These are phyloP conservation scores for Platismatia glauca DNA, from an alignment of 495 filamentous ascomycete species.

Conservation along the genomic window DNA sequence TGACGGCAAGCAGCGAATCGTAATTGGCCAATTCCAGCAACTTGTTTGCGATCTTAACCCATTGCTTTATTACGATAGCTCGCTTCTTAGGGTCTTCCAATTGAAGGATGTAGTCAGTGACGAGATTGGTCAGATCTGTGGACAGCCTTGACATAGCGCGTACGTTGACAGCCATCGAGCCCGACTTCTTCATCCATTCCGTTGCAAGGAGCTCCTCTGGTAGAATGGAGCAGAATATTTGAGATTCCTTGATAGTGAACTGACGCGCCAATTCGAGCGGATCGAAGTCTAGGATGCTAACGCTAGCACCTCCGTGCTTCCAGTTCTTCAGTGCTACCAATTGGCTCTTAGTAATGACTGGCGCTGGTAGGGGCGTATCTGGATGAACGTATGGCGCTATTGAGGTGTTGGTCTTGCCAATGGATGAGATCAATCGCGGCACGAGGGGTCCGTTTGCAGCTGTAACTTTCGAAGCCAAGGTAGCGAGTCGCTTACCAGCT, in stretches of 20 bases:
- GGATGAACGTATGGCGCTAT: slow-evolving; percentile 57
- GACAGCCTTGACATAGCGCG: slow-evolving; percentile 89
- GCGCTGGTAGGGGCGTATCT: slow-evolving; percentile 60
- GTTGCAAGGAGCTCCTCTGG: slow-evolving; percentile 90
- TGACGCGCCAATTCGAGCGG: slow-evolving; percentile 87
- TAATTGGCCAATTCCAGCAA: slow-evolving; percentile 92
- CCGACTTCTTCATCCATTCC: slow-evolving; percentile 84
- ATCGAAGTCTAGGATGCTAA: slow-evolving; percentile 87
- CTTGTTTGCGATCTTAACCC: slow-evolving; percentile 89
- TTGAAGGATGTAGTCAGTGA: slow-evolving; percentile 89
- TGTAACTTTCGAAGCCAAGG: slow-evolving; percentile 75
- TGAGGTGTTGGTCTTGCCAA: slow-evolving; percentile 76
- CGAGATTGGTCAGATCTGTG: slow-evolving; percentile 83
- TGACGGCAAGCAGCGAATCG: slow-evolving; percentile 92
- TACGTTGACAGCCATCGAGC: slow-evolving; percentile 77
- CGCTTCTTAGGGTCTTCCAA: slow-evolving; percentile 84
- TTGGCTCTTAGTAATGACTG: slow-evolving; percentile 68
- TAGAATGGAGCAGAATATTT: slow-evolving; percentile 84
- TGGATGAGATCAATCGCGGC: slow-evolving; percentile 78
- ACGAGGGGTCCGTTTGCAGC: slow-evolving; percentile 64
- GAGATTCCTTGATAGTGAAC: slow-evolving; percentile 86
- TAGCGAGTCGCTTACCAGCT: slow-evolving; percentile 68
- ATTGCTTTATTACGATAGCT: slow-evolving; percentile 87
- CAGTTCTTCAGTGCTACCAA: slow-evolving; percentile 60
- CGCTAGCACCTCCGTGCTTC: slow-evolving; percentile 57